Percentiles rank a stretch among this genome's conserved stretches.
Conservation (phyloP, 129 eudicot species). For the Logfia minima region DNA sequence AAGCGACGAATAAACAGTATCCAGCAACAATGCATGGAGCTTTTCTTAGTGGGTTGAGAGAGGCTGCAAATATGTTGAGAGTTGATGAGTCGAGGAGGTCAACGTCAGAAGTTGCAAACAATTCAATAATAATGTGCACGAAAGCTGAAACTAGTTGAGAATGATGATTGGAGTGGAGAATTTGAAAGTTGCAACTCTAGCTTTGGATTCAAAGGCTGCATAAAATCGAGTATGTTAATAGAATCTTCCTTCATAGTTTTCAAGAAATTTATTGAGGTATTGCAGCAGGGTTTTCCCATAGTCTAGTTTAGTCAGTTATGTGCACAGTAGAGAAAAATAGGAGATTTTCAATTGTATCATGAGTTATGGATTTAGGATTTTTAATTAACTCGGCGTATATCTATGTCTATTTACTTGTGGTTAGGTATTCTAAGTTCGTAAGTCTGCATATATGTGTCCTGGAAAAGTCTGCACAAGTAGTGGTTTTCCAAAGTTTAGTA, state of each 20-base stretch:
- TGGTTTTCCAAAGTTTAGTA: background rate
- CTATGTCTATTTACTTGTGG: no score
- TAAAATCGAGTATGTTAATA: background rate
- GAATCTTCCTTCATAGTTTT: background rate
- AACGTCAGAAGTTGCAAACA: slow-evolving; percentile 9
- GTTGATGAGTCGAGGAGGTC: slow-evolving; percentile 50
- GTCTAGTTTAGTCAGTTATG: background rate
- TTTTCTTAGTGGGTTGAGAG: slow-evolving; percentile 97
- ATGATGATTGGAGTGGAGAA: slow-evolving; percentile 28
- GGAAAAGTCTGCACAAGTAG: background rate
- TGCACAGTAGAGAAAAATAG: background rate
- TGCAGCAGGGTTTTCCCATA: background rate
- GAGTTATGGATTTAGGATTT: background rate
- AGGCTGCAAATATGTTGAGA: slow-evolving; percentile 86
- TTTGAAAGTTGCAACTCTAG: slow-evolving; percentile 38
- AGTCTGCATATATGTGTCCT: background rate
- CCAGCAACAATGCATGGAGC: slow-evolving; percentile 99
- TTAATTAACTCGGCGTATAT: background rate
- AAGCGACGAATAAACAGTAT: slow-evolving; percentile 91
- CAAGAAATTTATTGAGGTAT: background rate
- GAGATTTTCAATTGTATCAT: background rate
- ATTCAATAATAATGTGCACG: slow-evolving; percentile 25
- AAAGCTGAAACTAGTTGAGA: slow-evolving; percentile 29
- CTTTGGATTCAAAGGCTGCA: background rate
- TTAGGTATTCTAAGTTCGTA: background rate